Conservation (phyloP, 176 grass and related monocot species). For the Musa itinerans region DNA sequence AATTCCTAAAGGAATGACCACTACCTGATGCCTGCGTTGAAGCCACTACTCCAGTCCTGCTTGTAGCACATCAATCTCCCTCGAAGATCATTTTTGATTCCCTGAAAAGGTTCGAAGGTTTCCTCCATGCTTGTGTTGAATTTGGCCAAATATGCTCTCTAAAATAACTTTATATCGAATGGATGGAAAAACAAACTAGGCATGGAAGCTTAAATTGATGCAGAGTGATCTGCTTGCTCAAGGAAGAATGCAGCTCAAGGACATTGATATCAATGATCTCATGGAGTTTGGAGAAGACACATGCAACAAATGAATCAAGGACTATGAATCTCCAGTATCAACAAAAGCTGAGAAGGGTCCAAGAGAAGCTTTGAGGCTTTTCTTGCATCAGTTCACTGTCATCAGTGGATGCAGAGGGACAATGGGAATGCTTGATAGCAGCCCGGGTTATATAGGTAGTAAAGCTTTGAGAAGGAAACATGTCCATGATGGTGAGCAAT, state of each 20-base stretch:
- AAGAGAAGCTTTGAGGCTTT: not conserved
- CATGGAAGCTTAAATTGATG: not conserved
- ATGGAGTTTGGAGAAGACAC: not conserved
- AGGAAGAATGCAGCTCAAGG: not conserved
- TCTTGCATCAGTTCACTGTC: not conserved
- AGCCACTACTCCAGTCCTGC: constrained; percentile 89
- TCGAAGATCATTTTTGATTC: constrained; percentile 76
- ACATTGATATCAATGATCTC: not conserved
- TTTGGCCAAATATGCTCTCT: not conserved
- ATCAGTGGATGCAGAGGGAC: not conserved
- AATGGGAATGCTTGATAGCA: not conserved
- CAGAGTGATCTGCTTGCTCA: not conserved
- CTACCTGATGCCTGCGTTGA: constrained; percentile 78
- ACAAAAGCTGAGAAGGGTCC: not conserved
- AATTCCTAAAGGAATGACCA: not conserved
- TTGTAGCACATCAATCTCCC: constrained; percentile 81
- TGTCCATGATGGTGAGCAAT: not conserved
- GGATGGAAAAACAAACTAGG: not conserved
- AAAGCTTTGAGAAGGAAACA: constrained; percentile 1
- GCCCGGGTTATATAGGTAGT: not conserved
- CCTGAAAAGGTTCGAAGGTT: constrained; percentile 70
- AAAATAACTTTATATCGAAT: not conserved
- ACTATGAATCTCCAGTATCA: not conserved
- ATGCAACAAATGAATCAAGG: not conserved
- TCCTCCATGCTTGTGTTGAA: constrained; percentile 57